Conservation (phyloP, 305 asterid genomes). For the Lippia alba region DNA sequence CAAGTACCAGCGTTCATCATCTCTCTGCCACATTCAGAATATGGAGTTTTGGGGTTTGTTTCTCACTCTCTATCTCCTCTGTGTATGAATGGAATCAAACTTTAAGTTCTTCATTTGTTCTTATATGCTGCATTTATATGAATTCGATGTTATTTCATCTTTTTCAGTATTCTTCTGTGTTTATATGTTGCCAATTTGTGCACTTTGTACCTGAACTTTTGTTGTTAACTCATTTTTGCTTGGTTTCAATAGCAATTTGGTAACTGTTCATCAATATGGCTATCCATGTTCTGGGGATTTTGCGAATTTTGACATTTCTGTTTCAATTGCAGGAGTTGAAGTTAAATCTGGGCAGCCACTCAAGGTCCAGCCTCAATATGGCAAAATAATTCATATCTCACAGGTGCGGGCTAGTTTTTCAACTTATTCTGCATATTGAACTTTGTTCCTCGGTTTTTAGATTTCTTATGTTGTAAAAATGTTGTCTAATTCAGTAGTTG, state of each 20-base stretch:
- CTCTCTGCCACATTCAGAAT: background rate
- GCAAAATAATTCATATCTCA: conserved; percentile 64
- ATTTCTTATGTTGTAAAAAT: background rate
- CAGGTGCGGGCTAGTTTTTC: conserved; percentile 49
- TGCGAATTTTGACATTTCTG: background rate
- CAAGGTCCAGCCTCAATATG: conserved; percentile 47
- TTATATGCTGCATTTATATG: background rate
- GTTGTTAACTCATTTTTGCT: no score
- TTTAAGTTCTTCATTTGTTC: background rate
- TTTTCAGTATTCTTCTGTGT: no score
- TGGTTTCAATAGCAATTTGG: no score
- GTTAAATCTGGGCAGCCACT: conserved; percentile 63
- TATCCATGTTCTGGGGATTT: no score
- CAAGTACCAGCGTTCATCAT: background rate
- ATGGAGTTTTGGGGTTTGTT: conserved; percentile 7
- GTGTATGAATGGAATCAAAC: background rate
- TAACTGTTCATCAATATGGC: no score
- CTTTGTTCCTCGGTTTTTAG: background rate
- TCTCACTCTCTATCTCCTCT: background rate
- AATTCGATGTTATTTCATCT: background rate
- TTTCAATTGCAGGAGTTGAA: conserved; percentile 58
- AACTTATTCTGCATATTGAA: background rate
- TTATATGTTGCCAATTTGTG: background rate
- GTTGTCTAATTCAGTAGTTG: background rate
- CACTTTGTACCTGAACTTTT: no score